These are phyloP conservation scores for Capsicum pubescens DNA, from an alignment of 257 asterid genomes.

Conservation along the genomic window DNA sequence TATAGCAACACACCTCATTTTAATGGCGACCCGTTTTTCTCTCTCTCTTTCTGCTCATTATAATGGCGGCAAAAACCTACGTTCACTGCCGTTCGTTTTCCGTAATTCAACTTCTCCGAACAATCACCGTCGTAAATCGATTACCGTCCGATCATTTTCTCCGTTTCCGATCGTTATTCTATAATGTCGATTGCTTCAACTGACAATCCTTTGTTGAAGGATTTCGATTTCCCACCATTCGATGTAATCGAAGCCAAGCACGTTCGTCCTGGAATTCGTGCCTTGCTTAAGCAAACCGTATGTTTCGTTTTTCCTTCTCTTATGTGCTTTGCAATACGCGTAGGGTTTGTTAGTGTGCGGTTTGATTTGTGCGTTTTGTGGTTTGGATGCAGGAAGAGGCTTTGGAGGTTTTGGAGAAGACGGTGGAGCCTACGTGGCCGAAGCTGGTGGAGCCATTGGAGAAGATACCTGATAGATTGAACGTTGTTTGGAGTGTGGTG, in stretches of 20 bases:
- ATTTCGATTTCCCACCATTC: conserved; percentile 89
- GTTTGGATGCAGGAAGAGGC: conserved; percentile 59
- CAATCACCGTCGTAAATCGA: conserved; percentile 27
- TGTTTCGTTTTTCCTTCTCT: conserved; percentile 21
- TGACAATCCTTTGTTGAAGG: conserved; percentile 71
- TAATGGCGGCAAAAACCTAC: conserved; percentile 31
- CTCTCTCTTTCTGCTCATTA: conserved; percentile 40
- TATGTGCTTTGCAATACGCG: neutral
- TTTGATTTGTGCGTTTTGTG: neutral
- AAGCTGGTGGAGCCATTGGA: conserved; percentile 98
- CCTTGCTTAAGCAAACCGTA: conserved; percentile 73
- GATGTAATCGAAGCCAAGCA: conserved; percentile 72
- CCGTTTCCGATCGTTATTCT: conserved; percentile 30
- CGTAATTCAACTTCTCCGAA: conserved; percentile 33
- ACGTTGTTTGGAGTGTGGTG: conserved; percentile 91
- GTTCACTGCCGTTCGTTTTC: conserved; percentile 51
- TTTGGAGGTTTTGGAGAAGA: conserved; percentile 79
- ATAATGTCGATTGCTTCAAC: conserved; percentile 37
- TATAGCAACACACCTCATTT: conserved; percentile 31
- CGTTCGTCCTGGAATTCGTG: conserved; percentile 93
- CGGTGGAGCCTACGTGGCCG: conserved; percentile 93
- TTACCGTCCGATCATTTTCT: conserved; percentile 52
- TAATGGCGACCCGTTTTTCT: conserved; percentile 44
- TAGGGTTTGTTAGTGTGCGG: neutral
- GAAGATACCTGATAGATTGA: conserved; percentile 69